phyloP scores from a whole-genome alignment of 345 rosid species.

The Bruguiera sexangula region DNA sequence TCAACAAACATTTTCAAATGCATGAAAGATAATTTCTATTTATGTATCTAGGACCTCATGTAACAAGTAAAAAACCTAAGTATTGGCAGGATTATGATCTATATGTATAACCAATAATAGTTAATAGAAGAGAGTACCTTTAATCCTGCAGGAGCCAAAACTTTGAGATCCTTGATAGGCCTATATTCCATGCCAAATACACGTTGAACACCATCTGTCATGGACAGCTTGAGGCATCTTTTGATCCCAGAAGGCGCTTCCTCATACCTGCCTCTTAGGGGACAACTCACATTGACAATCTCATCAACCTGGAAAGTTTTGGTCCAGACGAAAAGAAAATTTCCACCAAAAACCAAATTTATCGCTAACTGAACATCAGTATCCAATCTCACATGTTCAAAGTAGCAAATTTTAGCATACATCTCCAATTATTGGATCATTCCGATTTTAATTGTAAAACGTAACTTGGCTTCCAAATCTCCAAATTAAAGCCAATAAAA shows the following conservation, averaged over 20 bases:
- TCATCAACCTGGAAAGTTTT: constrained; percentile 72
- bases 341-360: neutral
- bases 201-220: constrained; percentile 93
- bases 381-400: too few relatives aligned
- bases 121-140: constrained; percentile 48
- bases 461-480: too few relatives aligned
- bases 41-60: neutral
- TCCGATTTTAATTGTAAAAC: too few relatives aligned
- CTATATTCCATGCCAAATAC: constrained; percentile 90
- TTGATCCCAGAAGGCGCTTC: constrained; percentile 65
- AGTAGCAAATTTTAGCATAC: too few relatives aligned
- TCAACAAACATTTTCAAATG: constrained; percentile 3
- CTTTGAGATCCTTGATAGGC: constrained; percentile 81
- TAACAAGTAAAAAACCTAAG: neutral
- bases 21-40: neutral
- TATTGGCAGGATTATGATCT: neutral
- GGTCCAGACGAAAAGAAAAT: neutral
- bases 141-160: constrained; percentile 70
- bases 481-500: too few relatives aligned
- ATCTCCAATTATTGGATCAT: too few relatives aligned
- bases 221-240: constrained; percentile 84
- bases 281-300: constrained; percentile 70
- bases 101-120: constrained; percentile 1
- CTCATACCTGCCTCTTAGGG: constrained; percentile 72
- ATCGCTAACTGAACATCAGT: too few relatives aligned